phyloP scores from a whole-genome alignment of 2,329 filamentous ascomycete species.

The Cladosporium sp. region DNA sequence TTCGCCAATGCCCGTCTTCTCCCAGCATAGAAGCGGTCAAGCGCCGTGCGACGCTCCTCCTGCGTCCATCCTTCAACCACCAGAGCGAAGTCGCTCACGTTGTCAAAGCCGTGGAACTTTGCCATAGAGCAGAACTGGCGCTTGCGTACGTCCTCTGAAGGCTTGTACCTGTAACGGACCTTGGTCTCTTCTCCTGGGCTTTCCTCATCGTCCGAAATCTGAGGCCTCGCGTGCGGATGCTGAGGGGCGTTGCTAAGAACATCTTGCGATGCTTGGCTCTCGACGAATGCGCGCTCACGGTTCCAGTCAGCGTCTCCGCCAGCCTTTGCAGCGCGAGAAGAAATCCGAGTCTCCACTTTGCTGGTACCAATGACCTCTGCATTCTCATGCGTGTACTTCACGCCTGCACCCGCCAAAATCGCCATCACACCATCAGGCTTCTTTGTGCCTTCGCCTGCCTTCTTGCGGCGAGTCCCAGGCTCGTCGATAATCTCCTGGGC shows the following conservation, averaged over 20 bases:
- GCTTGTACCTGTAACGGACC: constrained; percentile 61
- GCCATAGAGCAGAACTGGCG: constrained; percentile 93
- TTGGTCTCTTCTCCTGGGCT: constrained; percentile 27
- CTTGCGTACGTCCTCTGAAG: constrained; percentile 67
- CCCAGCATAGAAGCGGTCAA: constrained; percentile 71
- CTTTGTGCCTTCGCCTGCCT: constrained; percentile 30
- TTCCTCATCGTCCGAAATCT: constrained; percentile 13
- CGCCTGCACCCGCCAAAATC: constrained; percentile 81
- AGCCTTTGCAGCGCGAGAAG: constrained; percentile 65
- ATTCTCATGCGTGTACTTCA: constrained; percentile 95
- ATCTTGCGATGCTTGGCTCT: constrained; percentile 50
- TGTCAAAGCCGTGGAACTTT: constrained; percentile 68
- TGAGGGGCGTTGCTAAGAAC: not conserved
- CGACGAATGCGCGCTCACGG: constrained; percentile 37
- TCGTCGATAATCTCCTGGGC: constrained; percentile 55
- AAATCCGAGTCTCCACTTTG: constrained; percentile 84
- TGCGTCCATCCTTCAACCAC: constrained; percentile 89
- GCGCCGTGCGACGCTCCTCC: constrained; percentile 69
- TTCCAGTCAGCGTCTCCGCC: constrained; percentile 49
- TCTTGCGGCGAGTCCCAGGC: constrained; percentile 28
- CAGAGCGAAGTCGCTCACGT: constrained; percentile 78
- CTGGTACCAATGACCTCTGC: constrained; percentile 89
- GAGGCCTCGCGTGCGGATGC: constrained; percentile 25
- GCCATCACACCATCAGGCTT: constrained; percentile 75
- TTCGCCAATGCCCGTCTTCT: not conserved